Evolutionary conservation across 176 grass and related monocot species (phyloP), one percentile per base, ranked within the genome.

Genomic region (Ensete ventricosum): DNA sequence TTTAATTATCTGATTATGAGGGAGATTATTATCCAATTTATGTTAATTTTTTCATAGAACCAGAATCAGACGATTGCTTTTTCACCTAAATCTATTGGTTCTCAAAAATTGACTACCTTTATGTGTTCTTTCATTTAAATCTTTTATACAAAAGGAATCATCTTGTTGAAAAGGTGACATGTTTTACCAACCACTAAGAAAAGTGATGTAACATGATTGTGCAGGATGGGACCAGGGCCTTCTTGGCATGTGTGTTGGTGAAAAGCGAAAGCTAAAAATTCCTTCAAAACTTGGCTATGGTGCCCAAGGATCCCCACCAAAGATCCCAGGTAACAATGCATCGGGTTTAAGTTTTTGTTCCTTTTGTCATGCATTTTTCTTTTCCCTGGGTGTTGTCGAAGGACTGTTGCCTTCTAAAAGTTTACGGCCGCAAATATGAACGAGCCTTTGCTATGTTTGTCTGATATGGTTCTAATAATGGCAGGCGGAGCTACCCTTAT

Each of bases 401-500:
- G 34, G 4, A 43, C 34, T 43, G 34, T 43, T 43, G 34, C 34
- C 34, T 43, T 43, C 0, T 43, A 43, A 43, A 43, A 3, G 23
- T 64, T 10, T 63, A 62, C 11, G 34, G 2, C 20, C 52, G 23
- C 9, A 55, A n/a, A 24, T 14, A 54, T 9, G 14, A 11, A 65
- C 26, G 27, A 9, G 4, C 63, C 63, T 13, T 22, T 29, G 11
- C 16, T 55, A 19, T 12, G 1, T 62, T 62, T 27, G 8, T 17
- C 7, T 52, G 52, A 23, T 64, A 13, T 53, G 11, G 17, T 65
- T 48, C 34, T 64, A 51, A 77, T 65, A 77, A 52, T 19, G 7
- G 75, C 76, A 99, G 95, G 95, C 77, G 95, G 95, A 81, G 95
- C 95, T n/a, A 99, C 95, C 51, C 91, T 99, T 25, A 84, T 99